A percentile compares a stretch with the other conserved stretches of the same genome.
phyloP scores from a whole-genome alignment of 257 asterid species.

The Lycium barbarum region DNA sequence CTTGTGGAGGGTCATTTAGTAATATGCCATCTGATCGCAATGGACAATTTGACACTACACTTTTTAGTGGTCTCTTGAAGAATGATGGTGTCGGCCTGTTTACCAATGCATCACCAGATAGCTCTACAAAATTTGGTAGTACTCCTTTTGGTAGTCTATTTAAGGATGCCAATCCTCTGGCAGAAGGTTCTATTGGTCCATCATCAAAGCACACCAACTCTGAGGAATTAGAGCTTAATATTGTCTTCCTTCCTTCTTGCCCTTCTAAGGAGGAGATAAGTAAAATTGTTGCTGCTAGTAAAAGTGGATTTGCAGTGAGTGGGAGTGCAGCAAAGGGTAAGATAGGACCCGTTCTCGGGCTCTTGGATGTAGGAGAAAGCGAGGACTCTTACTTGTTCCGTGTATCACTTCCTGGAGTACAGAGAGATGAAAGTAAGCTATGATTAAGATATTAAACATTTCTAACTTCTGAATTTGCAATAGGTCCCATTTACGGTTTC shows the following conservation, averaged over 20 bases:
- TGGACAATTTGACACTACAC: constrained; percentile 19
- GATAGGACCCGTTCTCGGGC: constrained; percentile 76
- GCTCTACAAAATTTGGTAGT: constrained; percentile 23
- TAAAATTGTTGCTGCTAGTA: constrained; percentile 57
- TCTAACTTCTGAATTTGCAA: not conserved
- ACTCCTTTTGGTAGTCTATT: constrained; percentile 31
- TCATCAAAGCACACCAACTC: constrained; percentile 35
- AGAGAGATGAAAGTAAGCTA: constrained; percentile 81
- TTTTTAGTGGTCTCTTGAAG: constrained; percentile 17
- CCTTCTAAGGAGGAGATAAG: constrained; percentile 73
- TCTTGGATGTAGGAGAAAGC: constrained; percentile 75
- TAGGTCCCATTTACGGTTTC: not conserved
- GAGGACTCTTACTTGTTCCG: constrained; percentile 79
- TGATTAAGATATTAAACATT: not conserved
- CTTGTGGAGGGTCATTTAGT: constrained; percentile 26
- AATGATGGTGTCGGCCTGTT: constrained; percentile 21
- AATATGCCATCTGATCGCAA: constrained; percentile 15
- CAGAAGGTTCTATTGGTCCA: constrained; percentile 29
- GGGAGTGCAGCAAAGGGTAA: constrained; percentile 79
- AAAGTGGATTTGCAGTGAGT: constrained; percentile 60
- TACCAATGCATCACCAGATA: constrained; percentile 16
- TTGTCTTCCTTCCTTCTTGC: constrained; percentile 63
- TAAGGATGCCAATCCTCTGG: constrained; percentile 29
- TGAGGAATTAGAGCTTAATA: constrained; percentile 47
- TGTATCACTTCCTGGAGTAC: constrained; percentile 91